Percentiles rank a stretch among this genome's conserved stretches.
Evolutionary conservation across 2,329 filamentous ascomycete genomes (phyloP).

Genomic region (Eutypa lata): DNA sequence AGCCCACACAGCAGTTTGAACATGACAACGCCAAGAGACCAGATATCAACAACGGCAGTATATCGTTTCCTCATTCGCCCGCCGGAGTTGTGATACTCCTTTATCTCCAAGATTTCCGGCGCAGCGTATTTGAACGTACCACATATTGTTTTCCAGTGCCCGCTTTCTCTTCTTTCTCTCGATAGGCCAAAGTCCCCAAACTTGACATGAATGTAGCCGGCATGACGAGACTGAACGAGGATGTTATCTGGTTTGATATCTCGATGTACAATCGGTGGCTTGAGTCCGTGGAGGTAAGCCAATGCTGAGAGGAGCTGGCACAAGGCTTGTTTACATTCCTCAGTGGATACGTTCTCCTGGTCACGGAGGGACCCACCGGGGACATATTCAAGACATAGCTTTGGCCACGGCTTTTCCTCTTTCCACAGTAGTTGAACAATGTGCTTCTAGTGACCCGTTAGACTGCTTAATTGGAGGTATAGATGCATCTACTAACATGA

Average conservation of each 20-base stretch:
- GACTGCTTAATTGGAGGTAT: too few species aligned
- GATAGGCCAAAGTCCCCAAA: background rate
- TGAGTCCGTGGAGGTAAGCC: slow-evolving; percentile 4
- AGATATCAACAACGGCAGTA: background rate
- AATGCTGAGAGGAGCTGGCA: slow-evolving; percentile 9
- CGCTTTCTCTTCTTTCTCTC: background rate
- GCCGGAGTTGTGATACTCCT: background rate
- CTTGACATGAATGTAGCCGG: background rate
- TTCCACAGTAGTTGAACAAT: too few species aligned
- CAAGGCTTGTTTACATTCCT: background rate
- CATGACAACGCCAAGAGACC: background rate
- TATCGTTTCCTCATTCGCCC: background rate
- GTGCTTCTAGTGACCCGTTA: too few species aligned
- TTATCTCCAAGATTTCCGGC: background rate
- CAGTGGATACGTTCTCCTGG: slow-evolving; percentile 1
- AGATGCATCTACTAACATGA: background rate
- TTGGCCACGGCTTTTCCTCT: slow-evolving; percentile 4
- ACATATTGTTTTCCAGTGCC: background rate
- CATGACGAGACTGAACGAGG: slow-evolving; percentile 4
- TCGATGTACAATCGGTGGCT: slow-evolving; percentile 8
- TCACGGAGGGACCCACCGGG: slow-evolving; percentile 6
- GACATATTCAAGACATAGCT: slow-evolving; percentile 12
- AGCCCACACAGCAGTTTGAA: background rate
- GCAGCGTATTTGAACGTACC: background rate
- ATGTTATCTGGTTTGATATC: slow-evolving; percentile 12